Conservation (phyloP, 805 yeast species). For the Candida hispaniensis region DNA sequence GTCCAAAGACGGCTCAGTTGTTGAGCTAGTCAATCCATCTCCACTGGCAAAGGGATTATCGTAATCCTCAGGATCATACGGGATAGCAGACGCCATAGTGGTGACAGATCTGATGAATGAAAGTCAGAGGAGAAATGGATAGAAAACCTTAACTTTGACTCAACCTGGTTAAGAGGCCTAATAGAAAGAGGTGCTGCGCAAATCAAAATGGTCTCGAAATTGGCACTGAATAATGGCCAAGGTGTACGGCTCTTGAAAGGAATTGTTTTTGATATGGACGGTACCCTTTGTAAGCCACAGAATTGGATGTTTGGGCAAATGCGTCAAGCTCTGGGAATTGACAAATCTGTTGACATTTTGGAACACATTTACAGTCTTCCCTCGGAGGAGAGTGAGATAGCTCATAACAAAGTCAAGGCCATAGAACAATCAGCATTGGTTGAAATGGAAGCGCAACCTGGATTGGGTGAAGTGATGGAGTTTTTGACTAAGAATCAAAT, state of each 20-base stretch:
- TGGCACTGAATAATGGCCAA: slow-evolving; percentile 3
- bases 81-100: slow-evolving; percentile 35
- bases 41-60: slow-evolving; percentile 52
- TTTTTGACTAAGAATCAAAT: slow-evolving; percentile 27
- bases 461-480: slow-evolving; percentile 36
- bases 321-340: slow-evolving; percentile 48
- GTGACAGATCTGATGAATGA: neutral
- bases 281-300: slow-evolving; percentile 57
- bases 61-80: slow-evolving; percentile 45
- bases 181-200: too few species aligned
- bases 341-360: slow-evolving; percentile 41
- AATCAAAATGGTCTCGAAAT: too few species aligned
- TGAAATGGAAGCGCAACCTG: slow-evolving; percentile 41
- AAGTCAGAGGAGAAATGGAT: too few species aligned
- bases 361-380: slow-evolving; percentile 39
- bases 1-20: neutral
- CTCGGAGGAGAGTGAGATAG: slow-evolving; percentile 32
- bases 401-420: slow-evolving; percentile 37
- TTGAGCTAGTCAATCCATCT: slow-evolving; percentile 17
- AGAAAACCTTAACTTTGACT: too few species aligned
- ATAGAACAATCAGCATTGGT: slow-evolving; percentile 58
- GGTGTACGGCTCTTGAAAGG: slow-evolving; percentile 33
- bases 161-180: too few species aligned
- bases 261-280: slow-evolving; percentile 69
- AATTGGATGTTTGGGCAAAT: slow-evolving; percentile 47